Percentiles rank a stretch among this genome's conserved stretches.
These are phyloP conservation scores for Pseudogymnoascus sp. DNA, from an alignment of 2,329 filamentous ascomycete species.

Conservation along the genomic window DNA sequence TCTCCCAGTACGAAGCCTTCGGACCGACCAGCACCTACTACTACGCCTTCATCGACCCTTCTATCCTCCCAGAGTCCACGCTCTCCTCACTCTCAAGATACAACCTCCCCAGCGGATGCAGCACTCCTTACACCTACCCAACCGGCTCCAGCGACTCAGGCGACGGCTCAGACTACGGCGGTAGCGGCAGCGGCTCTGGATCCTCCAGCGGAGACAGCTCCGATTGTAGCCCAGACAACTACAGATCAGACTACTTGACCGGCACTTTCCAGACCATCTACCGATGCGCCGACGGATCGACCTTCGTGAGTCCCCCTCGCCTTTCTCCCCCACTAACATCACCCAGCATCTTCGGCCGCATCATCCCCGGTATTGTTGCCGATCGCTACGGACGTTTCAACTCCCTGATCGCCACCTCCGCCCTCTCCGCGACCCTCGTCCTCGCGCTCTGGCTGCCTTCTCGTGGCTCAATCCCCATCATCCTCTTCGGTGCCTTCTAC, in stretches of 20 bases:
- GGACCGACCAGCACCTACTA: neutral
- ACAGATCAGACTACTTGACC: neutral
- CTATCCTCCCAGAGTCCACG: neutral
- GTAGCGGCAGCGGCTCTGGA: neutral
- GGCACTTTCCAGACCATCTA: neutral
- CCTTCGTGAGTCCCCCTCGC: neutral
- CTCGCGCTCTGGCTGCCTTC: conserved; percentile 49
- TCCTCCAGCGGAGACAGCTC: neutral
- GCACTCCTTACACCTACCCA: neutral
- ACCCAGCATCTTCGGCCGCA: conserved; percentile 46
- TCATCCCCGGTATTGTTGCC: conserved; percentile 45
- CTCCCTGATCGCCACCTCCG: conserved; percentile 42
- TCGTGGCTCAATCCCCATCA: conserved; percentile 46
- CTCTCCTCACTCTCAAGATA: neutral
- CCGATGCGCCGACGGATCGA: neutral
- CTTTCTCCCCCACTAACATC: neutral
- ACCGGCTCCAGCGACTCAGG: neutral
- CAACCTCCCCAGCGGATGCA: neutral
- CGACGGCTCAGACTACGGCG: neutral
- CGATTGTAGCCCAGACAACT: neutral
- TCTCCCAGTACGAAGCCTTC: neutral
- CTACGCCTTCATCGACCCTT: neutral
- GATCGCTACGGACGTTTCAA: conserved; percentile 50
- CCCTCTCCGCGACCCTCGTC: conserved; percentile 38
- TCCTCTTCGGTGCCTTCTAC: conserved; percentile 59